Evolutionary conservation across 2,329 filamentous ascomycete species (phyloP), one percentile per base, ranked within the genome.

Genomic region (Fusarium graminum): DNA sequence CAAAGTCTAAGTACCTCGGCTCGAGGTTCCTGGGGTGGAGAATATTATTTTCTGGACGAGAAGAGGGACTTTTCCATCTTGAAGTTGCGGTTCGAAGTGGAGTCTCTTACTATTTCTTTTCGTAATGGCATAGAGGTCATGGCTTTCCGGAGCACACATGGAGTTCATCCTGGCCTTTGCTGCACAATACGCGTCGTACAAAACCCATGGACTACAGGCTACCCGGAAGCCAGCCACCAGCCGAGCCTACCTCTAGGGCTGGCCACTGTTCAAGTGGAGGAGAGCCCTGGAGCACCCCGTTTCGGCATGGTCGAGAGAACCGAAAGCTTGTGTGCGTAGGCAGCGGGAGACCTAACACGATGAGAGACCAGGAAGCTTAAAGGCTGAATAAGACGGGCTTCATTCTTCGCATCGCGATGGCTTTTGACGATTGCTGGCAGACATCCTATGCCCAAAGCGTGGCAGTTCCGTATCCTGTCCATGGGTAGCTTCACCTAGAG

Each of bases 361-460:
- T 22, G 52, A 41, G 29, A 28, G 45, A 42, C 26, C 34, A 36
- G 30, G 22, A 6, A 22, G 22, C 22, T 41, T 8, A 59, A 41
- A 30, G 26, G 26, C 45, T 26, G 16, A 17, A 41, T 30, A 29
- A 28, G 47, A 49, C 51, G 58, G 63, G 41, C 47, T 51, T 47
- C 50, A 51, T 61, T 64, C 54, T 56, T 50, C 26, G 49, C 50
- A 43, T 43, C 22, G 25, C 47, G 30, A 63, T 60, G 49, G 28
- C 52, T 34, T 38, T 36, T 19, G n/a, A 59, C 52, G 46, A 54
- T 47, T 39, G 25, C 19, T 40, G 49, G 32, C 32, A 54, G 42
- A 28, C 54, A 65, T 68, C 38, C 64, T 65, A 65, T 61, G 51
- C 64, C 64, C 13, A 68, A 67, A 65, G 60, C 64, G 64, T 67